These are phyloP conservation scores for Colletotrichum gloeosporioides DNA, from an alignment of 2,329 filamentous ascomycete genomes.

Conservation along the genomic window DNA sequence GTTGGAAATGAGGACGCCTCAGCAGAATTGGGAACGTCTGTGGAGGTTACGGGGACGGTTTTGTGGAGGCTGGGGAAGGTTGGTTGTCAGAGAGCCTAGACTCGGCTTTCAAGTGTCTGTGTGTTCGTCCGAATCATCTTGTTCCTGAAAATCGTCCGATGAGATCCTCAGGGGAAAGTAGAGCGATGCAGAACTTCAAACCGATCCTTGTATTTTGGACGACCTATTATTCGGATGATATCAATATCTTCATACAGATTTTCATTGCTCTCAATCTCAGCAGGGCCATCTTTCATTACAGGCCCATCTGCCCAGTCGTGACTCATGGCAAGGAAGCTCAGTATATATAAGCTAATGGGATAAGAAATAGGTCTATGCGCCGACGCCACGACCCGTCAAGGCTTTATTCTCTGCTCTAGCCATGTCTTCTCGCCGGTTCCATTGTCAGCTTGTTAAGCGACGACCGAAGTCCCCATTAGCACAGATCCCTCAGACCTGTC, in stretches of 20 bases:
- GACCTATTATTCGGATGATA: background rate
- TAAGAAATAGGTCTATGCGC: background rate
- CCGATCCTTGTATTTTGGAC: background rate
- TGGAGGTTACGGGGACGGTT: background rate
- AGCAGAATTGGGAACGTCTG: background rate
- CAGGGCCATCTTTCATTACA: too few relatives aligned
- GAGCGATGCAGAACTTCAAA: background rate
- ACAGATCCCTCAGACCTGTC: background rate
- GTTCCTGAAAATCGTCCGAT: background rate
- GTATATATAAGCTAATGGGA: background rate
- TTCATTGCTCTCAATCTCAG: too few relatives aligned
- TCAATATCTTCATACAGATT: too few relatives aligned
- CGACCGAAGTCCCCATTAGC: background rate
- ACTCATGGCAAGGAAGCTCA: background rate
- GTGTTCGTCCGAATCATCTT: background rate
- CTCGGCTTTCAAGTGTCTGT: background rate
- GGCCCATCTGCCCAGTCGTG: background rate
- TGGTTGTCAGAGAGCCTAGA: background rate
- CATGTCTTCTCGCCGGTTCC: background rate
- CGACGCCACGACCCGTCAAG: background rate
- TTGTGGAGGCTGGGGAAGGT: background rate
- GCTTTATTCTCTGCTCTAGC: background rate
- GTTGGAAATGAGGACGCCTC: background rate
- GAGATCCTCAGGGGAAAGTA: background rate
- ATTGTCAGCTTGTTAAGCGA: background rate